Conservation (phyloP, 805 yeast species). For the Saturnispora diversa region DNA sequence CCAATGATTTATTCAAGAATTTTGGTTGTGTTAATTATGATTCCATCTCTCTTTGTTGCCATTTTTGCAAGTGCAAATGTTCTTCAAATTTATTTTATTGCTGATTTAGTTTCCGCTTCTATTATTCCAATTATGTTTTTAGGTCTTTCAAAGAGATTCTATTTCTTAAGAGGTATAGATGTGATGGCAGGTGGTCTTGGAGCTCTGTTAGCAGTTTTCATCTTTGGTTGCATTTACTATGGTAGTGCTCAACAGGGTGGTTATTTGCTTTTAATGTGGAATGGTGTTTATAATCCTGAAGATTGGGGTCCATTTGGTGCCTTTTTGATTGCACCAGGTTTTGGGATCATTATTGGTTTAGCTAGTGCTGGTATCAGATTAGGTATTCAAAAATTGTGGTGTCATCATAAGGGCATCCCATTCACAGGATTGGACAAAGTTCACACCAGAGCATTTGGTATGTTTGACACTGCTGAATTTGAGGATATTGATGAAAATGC, state of each 20-base stretch:
- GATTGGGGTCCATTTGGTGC: constrained; percentile 97
- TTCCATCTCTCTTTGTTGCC: constrained; percentile 84
- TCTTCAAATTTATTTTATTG: constrained; percentile 80
- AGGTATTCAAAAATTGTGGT: constrained; percentile 24
- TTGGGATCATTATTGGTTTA: constrained; percentile 57
- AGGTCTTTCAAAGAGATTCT: constrained; percentile 61
- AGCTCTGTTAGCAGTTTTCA: constrained; percentile 69
- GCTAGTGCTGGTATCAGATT: constrained; percentile 45
- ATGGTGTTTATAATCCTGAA: constrained; percentile 64
- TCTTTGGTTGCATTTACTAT: constrained; percentile 79
- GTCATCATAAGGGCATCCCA: constrained; percentile 31
- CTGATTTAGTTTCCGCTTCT: constrained; percentile 81
- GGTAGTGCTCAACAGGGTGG: constrained; percentile 70
- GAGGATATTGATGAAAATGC: constrained; percentile 13
- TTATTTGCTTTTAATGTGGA: constrained; percentile 59
- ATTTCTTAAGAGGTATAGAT: constrained; percentile 71
- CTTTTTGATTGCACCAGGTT: constrained; percentile 82
- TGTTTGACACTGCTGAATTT: constrained; percentile 12
- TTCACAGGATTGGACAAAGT: constrained; percentile 42
- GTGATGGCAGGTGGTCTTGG: constrained; percentile 79
- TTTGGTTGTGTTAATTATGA: constrained; percentile 66
- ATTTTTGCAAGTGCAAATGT: constrained; percentile 74
- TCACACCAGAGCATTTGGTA: constrained; percentile 14
- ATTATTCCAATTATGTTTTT: constrained; percentile 77
- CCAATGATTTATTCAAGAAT: constrained; percentile 58